Evolutionary conservation across 2,329 filamentous ascomycete species (phyloP), one percentile per base, ranked within the genome.

Genomic region (Dichotomopilus funicola): DNA sequence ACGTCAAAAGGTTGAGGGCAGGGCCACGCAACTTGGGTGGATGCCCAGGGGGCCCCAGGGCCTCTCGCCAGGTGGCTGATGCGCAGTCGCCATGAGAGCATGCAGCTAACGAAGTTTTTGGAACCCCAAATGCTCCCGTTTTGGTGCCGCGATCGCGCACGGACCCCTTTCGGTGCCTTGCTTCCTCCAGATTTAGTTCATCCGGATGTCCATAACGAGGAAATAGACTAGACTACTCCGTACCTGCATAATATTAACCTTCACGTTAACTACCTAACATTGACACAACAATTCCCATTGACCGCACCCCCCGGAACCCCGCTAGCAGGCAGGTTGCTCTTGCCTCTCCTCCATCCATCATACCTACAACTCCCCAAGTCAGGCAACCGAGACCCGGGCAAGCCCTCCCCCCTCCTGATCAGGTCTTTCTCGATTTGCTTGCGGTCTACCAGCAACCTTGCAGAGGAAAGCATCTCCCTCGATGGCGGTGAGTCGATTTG

Each of bases 1-100:
- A 55, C 53, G 42, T 55, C 53, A 51, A 46, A 51, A 47, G 13
- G 48, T 36, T 53, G 35, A 31, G 47, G 34, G 41, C 47, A 55
- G 53, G 47, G 53, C 53, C 53, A 50, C 52, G 52, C 52, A 54
- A 48, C 19, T 35, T 27, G 40, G 8, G 19, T 13, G 38, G 19
- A 27, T 27, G 19, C 19, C 19, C 19, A 27, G 19, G 19, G 19
- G 19, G 19, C 19, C n/a, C 43, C 44, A 35, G 51, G 51, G 51
- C 10, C 51, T 13, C 36, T 44, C 38, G 51, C 27, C 37, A 44
- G 37, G 46, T 54, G 52, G 46, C 46, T 37, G 52, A 37, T 49
- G 46, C 46, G 40, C 45, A 49, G 37, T 12, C n/a, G 9, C 6
- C 33, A 34, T n/a, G 27, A 7, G 11, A 5, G 7, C 37, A 54